A percentile compares a stretch with the other conserved stretches of the same genome.
Evolutionary conservation across 148 eudicot genomes (phyloP).

Genomic region (Tetragonia tetragonoides): DNA sequence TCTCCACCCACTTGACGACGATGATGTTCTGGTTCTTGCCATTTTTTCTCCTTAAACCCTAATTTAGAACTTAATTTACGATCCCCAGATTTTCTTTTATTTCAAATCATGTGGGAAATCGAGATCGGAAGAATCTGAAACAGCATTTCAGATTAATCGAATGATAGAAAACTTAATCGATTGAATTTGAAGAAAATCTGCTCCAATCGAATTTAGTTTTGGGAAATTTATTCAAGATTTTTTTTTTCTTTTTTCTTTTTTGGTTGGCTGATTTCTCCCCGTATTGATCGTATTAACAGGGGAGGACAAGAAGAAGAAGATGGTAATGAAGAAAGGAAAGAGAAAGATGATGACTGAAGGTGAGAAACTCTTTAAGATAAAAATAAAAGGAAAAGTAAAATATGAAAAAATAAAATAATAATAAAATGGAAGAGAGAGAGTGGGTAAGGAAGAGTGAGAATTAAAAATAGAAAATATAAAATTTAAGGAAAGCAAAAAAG

Average conservation of each 20-base stretch:
- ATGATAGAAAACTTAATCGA: neutral
- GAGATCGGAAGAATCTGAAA: neutral
- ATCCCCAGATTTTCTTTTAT: neutral
- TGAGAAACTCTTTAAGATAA: neutral
- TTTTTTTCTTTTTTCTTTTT: neutral
- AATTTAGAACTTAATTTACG: neutral
- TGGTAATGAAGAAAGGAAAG: neutral
- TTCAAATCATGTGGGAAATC: neutral
- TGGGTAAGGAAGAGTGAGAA: too few species aligned
- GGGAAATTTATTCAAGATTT: neutral
- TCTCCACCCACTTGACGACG: slow-evolving; percentile 57
- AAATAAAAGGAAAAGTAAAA: neutral
- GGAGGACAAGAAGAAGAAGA: slow-evolving; percentile 5
- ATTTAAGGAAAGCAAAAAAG: neutral
- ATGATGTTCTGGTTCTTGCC: slow-evolving; percentile 84
- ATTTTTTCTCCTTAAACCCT: slow-evolving; percentile 33
- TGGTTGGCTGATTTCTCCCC: neutral
- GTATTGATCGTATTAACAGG: neutral
- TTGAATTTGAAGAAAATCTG: neutral
- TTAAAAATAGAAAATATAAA: too few species aligned
- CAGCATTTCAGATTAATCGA: neutral
- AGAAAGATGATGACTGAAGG: neutral
- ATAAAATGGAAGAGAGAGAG: neutral
- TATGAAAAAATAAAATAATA: too few species aligned
- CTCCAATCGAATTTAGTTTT: neutral